Base-by-base conservation (phyloP, 805 yeast species). In the Brettanomyces anomalus region DNA sequence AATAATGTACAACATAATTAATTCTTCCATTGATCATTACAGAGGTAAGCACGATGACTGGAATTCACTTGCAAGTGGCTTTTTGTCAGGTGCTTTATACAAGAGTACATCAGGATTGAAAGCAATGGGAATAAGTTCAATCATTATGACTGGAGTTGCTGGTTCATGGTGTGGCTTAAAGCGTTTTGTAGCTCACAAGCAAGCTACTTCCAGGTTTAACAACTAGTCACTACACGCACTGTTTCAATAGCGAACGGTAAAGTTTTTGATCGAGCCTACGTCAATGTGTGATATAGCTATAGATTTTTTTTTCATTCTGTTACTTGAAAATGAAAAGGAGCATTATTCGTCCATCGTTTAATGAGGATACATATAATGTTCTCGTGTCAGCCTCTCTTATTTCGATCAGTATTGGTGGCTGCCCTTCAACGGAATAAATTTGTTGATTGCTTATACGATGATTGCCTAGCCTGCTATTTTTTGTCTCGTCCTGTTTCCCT, bases 131-230 rank as follows among this genome's bases (percentile, higher is more conserved):
- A 80, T 85, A 56, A 78, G 95, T 24, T 76, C 95, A 19, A 93
- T 76, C 36, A 61, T 89, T 58, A 81, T 80, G 79, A 85, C 95
- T n/a, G 76, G 78, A 49, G 95, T 84, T 48, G 95, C 97, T 42
- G 96, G 84, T 49, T 79, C 77, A 32, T 90, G 98, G 98, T 81
- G 95, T 70, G 90, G 83, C 39, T 58, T 83, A 56, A 90, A 90
- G 68, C 63, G 66, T 48, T 40, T 44, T 14, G 31, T 39, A 6
- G 30, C 36, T 11, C n/a, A 32, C 13, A 28, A 32, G 17, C 18
- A 32, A 14, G 34, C 34, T n/a, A n/a, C 34, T 16, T n/a, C 18
- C 2, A 32, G 37, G 24, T 35, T 35, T 11, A 16, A 35, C 11
- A 18, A 17, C 19, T 35, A 16, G 19, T 33, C 16, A n/a, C n/a